These are phyloP conservation scores for Penstemon eatonii DNA, from an alignment of 257 asterid genomes.

Conservation along the genomic window DNA sequence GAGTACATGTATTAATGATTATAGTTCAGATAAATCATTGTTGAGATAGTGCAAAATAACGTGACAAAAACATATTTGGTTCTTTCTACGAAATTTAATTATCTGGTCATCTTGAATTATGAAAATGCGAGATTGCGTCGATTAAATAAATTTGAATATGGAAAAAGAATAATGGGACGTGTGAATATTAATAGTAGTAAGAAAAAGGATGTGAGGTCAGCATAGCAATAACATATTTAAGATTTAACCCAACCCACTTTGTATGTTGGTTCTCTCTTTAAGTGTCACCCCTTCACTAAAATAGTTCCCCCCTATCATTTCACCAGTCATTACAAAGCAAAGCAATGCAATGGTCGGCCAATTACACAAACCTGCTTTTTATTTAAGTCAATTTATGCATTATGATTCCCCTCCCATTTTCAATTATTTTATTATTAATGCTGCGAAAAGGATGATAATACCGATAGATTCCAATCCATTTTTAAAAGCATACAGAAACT, in stretches of 20 bases:
- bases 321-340: conserved; percentile 31
- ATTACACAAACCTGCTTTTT: conserved; percentile 25
- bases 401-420: conserved; percentile 32
- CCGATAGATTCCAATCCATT: conserved; percentile 28
- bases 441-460: conserved; percentile 24
- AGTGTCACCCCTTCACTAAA: conserved; percentile 27
- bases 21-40: no score
- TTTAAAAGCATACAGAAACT: neutral
- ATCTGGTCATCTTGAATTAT: no score
- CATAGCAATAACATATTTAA: conserved; percentile 7
- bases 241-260: conserved; percentile 34
- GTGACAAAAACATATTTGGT: no score
- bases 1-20: no score
- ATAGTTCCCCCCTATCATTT: conserved; percentile 28
- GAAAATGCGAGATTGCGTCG: no score
- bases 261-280: conserved; percentile 33
- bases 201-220: neutral
- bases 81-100: no score
- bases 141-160: no score
- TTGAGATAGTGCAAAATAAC: no score
- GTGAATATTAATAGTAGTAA: neutral
- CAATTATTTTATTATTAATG: conserved; percentile 26
- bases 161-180: neutral
- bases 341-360: conserved; percentile 38
- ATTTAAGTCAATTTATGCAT: conserved; percentile 29